These are phyloP conservation scores for Entomortierella lignicola DNA, from an alignment of 192 early-diverging fungal species.

Conservation along the genomic window DNA sequence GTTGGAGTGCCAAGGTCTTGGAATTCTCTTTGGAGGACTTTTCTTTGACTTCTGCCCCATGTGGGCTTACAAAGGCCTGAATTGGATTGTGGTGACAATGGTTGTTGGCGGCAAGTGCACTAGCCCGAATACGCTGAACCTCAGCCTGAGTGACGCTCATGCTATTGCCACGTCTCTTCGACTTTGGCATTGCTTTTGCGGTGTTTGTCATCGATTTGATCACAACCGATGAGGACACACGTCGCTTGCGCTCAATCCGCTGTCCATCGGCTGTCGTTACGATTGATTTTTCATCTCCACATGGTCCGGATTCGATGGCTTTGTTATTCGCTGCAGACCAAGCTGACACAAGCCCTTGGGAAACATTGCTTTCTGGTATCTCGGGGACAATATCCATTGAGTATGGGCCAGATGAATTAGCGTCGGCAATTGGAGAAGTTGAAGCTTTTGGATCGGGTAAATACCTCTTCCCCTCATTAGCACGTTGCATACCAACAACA, in stretches of 20 bases:
- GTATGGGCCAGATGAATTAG: constrained; percentile 2
- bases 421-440: background rate
- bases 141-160: constrained; percentile 59
- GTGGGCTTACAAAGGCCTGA: constrained; percentile 10
- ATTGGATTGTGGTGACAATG: constrained; percentile 25
- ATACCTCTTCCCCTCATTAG: constrained; percentile 63
- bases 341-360: constrained; percentile 33
- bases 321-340: constrained; percentile 30
- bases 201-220: constrained; percentile 32
- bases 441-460: constrained; percentile 42
- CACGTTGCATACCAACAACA: constrained; percentile 78
- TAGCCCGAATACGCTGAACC: constrained; percentile 41
- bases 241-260: constrained; percentile 45
- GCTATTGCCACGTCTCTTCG: constrained; percentile 65
- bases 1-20: constrained; percentile 28
- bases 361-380: constrained; percentile 19
- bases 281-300: constrained; percentile 23
- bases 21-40: constrained; percentile 24
- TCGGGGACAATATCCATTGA: constrained; percentile 52
- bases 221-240: constrained; percentile 56
- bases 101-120: constrained; percentile 18
- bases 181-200: constrained; percentile 40
- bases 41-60: constrained; percentile 14
- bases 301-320: constrained; percentile 15
- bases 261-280: constrained; percentile 40